Evolutionary conservation across 495 filamentous ascomycete species (phyloP), one percentile per base, ranked within the genome.

Genomic region (Penicillium simplicissimum): DNA sequence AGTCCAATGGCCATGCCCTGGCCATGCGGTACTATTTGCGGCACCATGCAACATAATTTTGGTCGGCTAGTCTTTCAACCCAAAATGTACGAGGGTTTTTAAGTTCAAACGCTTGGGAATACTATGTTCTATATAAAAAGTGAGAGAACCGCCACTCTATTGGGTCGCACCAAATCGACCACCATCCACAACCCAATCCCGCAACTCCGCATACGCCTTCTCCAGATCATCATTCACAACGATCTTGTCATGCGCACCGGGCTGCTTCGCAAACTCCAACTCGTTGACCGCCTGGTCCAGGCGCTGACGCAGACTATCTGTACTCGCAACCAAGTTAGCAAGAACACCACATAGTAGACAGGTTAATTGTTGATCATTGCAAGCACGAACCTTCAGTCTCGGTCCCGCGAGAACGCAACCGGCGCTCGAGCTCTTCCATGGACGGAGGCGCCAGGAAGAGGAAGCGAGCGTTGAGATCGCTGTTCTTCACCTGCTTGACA

Each of bases 211-310:
- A 77, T 92, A 97, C 3, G 95, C 92, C 65, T 74, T 86, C 60
- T 97, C 91, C 63, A 97, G 72, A 67, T 96, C 85, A 73, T 96
- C 89, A 69, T 98, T 98, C 36, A 97, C 87, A 61, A 98, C 87
- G 56, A 91, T 86, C 76, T 86, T 85, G 65, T 97, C 95, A 74
- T 95, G 90, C 10, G 88, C 86, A 15, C 89, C 92, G 0, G 84
- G 81, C 14, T 82, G 83, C 68, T 88, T 82, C 15, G 92, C 81
- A 72, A 85, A 97, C 62, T 89, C 91, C 55, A 97, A 81, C 81
- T 98, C 95, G 55, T 83, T 82, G 76, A 84, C 83, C 2, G 94
- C 95, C 73, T 95, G 92, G 17, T 81, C 72, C 53, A 97, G 72
- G 36, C 94, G 79, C 79, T 91, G 91, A 67, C 80, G 74, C 33